These are phyloP conservation scores for Fusarium ambrosium DNA, from an alignment of 2,329 filamentous ascomycete genomes.

Conservation along the genomic window DNA sequence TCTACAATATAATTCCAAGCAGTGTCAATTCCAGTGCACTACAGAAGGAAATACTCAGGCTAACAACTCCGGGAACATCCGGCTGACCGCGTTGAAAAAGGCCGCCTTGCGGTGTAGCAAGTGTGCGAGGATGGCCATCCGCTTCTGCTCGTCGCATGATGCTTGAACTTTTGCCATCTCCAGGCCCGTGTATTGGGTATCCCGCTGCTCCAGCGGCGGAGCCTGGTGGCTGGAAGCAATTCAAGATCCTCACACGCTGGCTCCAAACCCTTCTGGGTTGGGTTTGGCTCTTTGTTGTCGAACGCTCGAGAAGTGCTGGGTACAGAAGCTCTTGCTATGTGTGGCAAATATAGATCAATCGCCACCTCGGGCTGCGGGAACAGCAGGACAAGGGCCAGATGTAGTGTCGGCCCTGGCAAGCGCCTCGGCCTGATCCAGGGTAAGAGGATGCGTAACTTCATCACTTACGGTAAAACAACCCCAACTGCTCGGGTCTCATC, in stretches of 20 bases:
- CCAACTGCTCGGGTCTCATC: not conserved
- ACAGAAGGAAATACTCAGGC: not conserved
- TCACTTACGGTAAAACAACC: not conserved
- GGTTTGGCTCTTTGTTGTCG: not conserved
- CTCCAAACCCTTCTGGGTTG: accelerated
- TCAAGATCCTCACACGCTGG: not conserved
- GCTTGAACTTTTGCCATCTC: not conserved
- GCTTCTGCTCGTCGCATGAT: not conserved
- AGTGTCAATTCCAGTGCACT: not conserved
- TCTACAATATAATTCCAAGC: not conserved
- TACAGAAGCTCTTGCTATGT: not conserved
- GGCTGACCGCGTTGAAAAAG: not conserved
- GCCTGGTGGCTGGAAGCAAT: not conserved
- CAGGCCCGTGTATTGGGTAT: not conserved
- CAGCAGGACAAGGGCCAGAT: not conserved
- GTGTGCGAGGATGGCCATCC: not conserved
- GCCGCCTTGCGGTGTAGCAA: not conserved
- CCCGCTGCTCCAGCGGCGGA: not conserved
- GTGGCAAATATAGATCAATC: not conserved
- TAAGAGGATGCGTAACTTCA: not conserved
- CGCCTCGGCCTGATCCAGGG: not conserved
- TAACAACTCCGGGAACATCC: not conserved
- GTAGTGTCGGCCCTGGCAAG: not conserved
- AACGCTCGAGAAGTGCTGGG: not conserved
- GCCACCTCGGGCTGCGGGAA: not conserved